Percentiles rank a stretch among this genome's conserved stretches.
These are phyloP conservation scores for Polyporus arcularius DNA, from an alignment of 768 basidiomycete genomes.

Conservation along the genomic window DNA sequence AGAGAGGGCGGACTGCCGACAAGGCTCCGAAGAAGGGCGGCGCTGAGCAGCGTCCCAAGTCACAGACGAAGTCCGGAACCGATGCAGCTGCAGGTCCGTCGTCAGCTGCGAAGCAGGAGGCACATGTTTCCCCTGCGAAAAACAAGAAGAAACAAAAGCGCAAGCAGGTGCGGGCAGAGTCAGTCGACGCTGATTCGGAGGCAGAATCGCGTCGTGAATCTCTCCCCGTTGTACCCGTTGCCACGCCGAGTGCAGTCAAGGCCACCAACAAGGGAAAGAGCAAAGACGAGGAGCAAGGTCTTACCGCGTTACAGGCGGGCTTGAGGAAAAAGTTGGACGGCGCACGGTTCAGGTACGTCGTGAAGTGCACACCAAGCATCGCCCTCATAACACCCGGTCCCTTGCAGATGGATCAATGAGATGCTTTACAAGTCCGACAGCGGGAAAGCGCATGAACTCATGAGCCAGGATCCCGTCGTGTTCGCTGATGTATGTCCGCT, in stretches of 20 bases:
- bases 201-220: neutral
- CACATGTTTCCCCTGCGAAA: neutral
- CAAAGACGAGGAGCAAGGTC: conserved; percentile 25
- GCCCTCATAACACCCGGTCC: neutral
- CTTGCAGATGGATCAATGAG: conserved; percentile 84
- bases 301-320: conserved; percentile 73
- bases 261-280: conserved; percentile 1
- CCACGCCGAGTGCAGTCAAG: neutral
- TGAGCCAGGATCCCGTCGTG: conserved; percentile 78
- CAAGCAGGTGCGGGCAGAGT: conserved; percentile 4
- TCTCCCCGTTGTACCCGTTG: neutral
- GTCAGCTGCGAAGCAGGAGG: no score
- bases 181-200: neutral
- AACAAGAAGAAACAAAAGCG: conserved; percentile 8
- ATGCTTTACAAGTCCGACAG: conserved; percentile 87
- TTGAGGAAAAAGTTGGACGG: conserved; percentile 84
- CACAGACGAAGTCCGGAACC: neutral
- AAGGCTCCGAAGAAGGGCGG: conserved; percentile 5
- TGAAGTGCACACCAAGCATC: neutral
- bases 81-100: neutral
- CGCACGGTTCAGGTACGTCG: conserved; percentile 77
- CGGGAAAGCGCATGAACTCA: conserved; percentile 71
- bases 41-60: neutral
- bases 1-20: neutral
- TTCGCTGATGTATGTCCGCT: conserved; percentile 72